Conservation (phyloP, 2,329 filamentous ascomycete species). For the Paracorniculantispora psalliotae region DNA sequence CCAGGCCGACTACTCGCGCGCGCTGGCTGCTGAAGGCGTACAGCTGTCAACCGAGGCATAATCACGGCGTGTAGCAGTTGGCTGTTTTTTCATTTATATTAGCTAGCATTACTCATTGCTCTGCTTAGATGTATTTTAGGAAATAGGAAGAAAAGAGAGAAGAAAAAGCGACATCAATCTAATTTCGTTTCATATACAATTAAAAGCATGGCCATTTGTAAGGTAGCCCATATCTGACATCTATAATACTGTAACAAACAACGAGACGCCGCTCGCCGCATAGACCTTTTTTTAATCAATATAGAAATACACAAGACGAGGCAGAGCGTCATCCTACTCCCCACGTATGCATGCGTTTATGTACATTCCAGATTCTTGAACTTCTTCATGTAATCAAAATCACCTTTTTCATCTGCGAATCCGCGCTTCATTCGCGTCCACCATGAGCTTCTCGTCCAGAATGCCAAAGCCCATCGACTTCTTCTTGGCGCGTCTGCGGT, state of each 20-base stretch:
- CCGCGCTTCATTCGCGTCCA: slow-evolving; percentile 40
- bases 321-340: neutral
- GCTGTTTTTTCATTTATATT: no score
- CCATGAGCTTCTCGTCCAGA: slow-evolving; percentile 28
- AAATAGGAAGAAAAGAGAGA: neutral
- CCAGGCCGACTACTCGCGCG: slow-evolving; percentile 64
- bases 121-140: neutral
- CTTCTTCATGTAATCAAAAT: no score
- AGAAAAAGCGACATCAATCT: neutral
- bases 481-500: slow-evolving; percentile 63
- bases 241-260: slow-evolving; percentile 4
- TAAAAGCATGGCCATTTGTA: neutral
- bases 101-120: neutral
- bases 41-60: slow-evolving; percentile 41
- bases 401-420: slow-evolving; percentile 30
- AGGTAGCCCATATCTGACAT: neutral
- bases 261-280: neutral
- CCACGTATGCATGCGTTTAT: neutral
- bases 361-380: neutral
- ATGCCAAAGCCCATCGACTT: slow-evolving; percentile 57
- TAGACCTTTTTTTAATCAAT: neutral
- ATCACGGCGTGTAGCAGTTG: neutral
- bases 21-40: slow-evolving; percentile 59
- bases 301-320: slow-evolving; percentile 6
- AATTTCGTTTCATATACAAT: slow-evolving; percentile 13